Conservation (phyloP, 2,329 filamentous ascomycete genomes). For the Acephala macrosclerotiorum region DNA sequence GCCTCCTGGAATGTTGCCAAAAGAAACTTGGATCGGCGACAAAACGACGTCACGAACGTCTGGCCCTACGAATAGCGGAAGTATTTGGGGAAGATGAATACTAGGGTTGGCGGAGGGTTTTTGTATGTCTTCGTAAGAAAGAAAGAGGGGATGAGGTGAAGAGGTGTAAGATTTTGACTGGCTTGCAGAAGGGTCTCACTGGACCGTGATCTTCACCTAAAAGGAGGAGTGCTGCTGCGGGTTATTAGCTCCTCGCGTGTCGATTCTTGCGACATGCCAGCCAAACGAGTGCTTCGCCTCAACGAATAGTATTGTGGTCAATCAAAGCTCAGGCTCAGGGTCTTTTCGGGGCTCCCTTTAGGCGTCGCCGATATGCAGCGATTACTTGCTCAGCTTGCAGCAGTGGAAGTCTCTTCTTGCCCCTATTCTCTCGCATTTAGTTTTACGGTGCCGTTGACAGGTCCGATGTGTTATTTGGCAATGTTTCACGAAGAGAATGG, state of each 20-base stretch:
- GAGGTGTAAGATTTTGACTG: constrained; percentile 6
- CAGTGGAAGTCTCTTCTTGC: background rate
- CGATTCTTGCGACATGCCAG: background rate
- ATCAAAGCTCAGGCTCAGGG: background rate
- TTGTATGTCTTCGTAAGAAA: background rate
- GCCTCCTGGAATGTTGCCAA: constrained; percentile 9
- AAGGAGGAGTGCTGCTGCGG: background rate
- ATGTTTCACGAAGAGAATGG: background rate
- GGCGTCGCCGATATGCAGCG: constrained; percentile 1
- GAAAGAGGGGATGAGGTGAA: background rate
- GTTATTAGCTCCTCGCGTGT: constrained; percentile 1
- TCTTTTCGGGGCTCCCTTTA: background rate
- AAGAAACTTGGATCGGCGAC: constrained; percentile 3
- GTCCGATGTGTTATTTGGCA: background rate
- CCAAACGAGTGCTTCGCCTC: too few species aligned
- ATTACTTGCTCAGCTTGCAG: background rate
- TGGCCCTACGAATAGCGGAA: background rate
- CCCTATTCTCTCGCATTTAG: background rate
- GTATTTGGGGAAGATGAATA: background rate
- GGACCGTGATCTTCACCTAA: background rate
- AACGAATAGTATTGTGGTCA: background rate
- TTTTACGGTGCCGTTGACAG: background rate
- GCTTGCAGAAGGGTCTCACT: constrained; percentile 7
- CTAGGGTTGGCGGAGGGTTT: background rate
- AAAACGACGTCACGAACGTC: constrained; percentile 1